Conservation (phyloP, 768 basidiomycete genomes). For the Amanita polypyramis region DNA sequence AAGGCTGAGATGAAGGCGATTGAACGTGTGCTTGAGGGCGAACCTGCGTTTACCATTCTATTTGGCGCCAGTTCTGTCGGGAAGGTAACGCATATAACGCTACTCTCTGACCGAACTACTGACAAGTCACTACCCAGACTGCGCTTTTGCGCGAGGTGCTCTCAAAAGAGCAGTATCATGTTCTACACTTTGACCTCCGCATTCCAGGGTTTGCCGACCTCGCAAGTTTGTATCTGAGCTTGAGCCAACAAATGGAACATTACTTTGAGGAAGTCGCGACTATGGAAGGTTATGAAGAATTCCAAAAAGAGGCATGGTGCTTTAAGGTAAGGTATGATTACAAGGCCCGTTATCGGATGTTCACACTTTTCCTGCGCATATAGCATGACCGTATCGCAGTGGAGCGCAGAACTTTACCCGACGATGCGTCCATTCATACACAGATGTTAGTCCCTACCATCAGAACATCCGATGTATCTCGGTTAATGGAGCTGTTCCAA, state of each 20-base stretch:
- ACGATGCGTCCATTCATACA: conserved; percentile 28
- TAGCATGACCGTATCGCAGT: conserved; percentile 73
- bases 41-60: conserved; percentile 71
- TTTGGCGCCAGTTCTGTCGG: conserved; percentile 78
- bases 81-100: conserved; percentile 36
- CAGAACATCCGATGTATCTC: conserved; percentile 70
- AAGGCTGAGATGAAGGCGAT: conserved; percentile 56
- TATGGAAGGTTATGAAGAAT: conserved; percentile 56
- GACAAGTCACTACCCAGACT: conserved; percentile 33
- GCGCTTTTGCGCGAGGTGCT: conserved; percentile 72
- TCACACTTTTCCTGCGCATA: not conserved
- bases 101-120: not conserved
- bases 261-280: conserved; percentile 62
- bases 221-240: conserved; percentile 62
- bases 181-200: conserved; percentile 75
- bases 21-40: conserved; percentile 53
- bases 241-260: conserved; percentile 73
- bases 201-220: conserved; percentile 81
- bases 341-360: not conserved
- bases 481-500: conserved; percentile 81
- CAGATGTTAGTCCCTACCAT: conserved; percentile 28
- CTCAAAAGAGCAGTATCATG: conserved; percentile 57
- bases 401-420: conserved; percentile 43
- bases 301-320: conserved; percentile 64
- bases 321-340: conserved; percentile 51